Conservation (phyloP, 441 rosid genomes). For the Caryocar brasiliense region DNA sequence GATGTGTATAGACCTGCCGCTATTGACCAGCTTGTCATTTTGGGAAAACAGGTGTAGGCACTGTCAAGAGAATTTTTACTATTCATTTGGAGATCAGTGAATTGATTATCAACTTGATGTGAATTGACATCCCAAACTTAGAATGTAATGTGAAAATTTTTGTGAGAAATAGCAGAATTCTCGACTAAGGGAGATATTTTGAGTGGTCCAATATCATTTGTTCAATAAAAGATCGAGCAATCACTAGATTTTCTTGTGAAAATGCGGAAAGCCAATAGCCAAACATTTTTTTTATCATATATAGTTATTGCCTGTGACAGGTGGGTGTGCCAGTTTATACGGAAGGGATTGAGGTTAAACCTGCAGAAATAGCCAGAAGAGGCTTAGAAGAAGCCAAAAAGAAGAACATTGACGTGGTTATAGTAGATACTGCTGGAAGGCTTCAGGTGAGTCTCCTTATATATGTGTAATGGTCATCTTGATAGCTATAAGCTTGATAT, state of each 20-base stretch:
- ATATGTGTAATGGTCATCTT: neutral
- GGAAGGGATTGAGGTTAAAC: conserved; percentile 80
- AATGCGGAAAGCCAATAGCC: no score
- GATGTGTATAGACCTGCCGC: conserved; percentile 99
- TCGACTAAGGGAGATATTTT: no score
- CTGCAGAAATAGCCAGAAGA: conserved; percentile 81
- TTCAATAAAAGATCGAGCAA: no score
- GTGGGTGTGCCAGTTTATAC: conserved; percentile 83
- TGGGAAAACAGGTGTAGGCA: conserved; percentile 76
- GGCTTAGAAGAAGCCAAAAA: conserved; percentile 80
- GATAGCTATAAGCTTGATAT: neutral
- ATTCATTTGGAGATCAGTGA: neutral
- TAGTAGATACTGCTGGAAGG: conserved; percentile 96
- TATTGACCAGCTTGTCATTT: conserved; percentile 88
- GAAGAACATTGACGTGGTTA: conserved; percentile 75
- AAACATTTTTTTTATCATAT: conserved; percentile 15
- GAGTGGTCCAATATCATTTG: no score
- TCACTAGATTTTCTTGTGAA: no score
- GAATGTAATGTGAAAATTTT: no score
- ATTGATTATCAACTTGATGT: neutral
- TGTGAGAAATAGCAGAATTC: no score
- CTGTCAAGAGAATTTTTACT: conserved; percentile 6
- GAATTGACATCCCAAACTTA: neutral
- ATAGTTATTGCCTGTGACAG: conserved; percentile 43
- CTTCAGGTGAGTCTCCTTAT: conserved; percentile 59